Base-by-base conservation (phyloP, 2,329 filamentous ascomycete genomes). In the Paradendryphiella salina region DNA sequence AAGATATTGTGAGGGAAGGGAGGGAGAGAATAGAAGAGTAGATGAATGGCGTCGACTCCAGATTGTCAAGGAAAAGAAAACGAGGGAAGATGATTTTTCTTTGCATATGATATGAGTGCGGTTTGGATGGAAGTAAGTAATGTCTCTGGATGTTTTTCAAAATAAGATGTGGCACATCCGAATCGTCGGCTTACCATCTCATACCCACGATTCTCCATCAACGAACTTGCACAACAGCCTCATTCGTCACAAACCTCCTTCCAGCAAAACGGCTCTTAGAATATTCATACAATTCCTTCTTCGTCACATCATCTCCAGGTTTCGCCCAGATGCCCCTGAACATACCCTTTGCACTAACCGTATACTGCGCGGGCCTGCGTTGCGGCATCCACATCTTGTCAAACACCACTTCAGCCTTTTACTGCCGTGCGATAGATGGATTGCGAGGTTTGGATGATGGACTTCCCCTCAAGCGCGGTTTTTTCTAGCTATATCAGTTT, bases 241-340 rank as follows among this genome's bases (percentile, higher is more conserved):
- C 65, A 17, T 67, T 64, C 20, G 60, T 70, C 28, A 23, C 31
- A 31, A 69, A 70, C 4, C 38, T 51, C 51, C 50, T 58, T 5
- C 66, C 61, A 17, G 55, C 62, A n/a, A 70, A 59, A 8, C 61
- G 61, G 38, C 63, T 65, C 3, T 59, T 51, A 0, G 52, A 44
- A 33, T 68, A 70, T 10, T 52, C 61, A 13, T 66, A 63, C 14
- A 68, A 50, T 1, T 70, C 64, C n/a, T 59, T 54, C 10, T 63
- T 61, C 7, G 54, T 59, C 0, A 70, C 43, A 6, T 66, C 63
- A 13, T 50, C 46, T 3, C 55, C 63, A 2, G 59, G 46, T 40
- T 56, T 65, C 17, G 72, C 64, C 73, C 73, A 75, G 0, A 72
- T 66, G 1, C 66, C 73, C 18, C 64, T 66, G 57, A 73, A 72